Evolutionary conservation across 2,329 filamentous ascomycete species (phyloP).

Genomic region (Fusarium sp.): DNA sequence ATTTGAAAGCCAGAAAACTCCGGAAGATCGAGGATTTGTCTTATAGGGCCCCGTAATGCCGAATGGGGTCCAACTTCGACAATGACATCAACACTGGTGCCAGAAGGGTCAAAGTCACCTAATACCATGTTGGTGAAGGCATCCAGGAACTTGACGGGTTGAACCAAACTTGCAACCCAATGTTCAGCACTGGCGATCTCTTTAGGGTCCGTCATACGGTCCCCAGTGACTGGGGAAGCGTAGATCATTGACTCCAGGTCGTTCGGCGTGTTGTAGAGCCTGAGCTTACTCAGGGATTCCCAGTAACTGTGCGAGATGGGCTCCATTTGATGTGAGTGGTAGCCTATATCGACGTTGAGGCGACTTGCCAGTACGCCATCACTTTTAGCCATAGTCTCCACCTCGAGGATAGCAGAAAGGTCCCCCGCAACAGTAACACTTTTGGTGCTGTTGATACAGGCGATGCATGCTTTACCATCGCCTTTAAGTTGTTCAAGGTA

Average conservation of each 20-base stretch:
- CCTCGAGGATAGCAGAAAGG: not conserved
- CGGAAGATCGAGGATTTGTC: not conserved
- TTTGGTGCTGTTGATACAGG: not conserved
- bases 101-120: not conserved
- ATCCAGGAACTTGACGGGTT: not conserved
- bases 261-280: not conserved
- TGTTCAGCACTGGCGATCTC: not conserved
- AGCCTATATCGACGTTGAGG: not conserved
- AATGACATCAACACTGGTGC: not conserved
- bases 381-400: not conserved
- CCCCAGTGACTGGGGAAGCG: not conserved
- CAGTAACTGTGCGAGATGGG: not conserved
- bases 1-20: not conserved
- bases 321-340: not conserved
- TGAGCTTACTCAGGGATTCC: not conserved
- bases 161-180: not conserved
- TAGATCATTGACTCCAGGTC: not conserved
- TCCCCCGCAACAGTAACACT: not conserved
- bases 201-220: not conserved
- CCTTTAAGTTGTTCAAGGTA: not conserved
- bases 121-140: not conserved
- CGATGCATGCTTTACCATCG: not conserved
- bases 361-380: not conserved
- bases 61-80: not conserved
- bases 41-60: not conserved